Conservation (phyloP, 768 basidiomycete species). For the Phaffia australis region DNA sequence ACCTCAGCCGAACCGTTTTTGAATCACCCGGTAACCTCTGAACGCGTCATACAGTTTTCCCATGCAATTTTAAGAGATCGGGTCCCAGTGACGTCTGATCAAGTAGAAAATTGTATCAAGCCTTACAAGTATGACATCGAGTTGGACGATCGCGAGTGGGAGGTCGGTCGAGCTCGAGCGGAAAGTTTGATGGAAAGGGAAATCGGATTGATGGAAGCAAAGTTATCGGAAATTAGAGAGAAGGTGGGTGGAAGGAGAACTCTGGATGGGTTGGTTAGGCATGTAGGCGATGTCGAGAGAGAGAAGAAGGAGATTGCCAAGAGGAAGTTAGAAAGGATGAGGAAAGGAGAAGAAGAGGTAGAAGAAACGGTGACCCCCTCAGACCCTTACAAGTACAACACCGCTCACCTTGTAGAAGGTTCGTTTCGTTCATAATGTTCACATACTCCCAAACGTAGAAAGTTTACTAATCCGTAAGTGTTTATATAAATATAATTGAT, state of each 20-base stretch:
- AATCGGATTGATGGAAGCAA: constrained; percentile 67
- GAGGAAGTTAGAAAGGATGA: constrained; percentile 42
- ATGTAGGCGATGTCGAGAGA: constrained; percentile 74
- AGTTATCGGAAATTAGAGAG: constrained; percentile 72
- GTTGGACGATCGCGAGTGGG: constrained; percentile 87
- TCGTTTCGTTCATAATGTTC: constrained; percentile 33
- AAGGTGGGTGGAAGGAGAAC: constrained; percentile 79
- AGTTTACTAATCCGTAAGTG: too few species aligned
- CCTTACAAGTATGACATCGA: constrained; percentile 98
- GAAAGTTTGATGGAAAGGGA: constrained; percentile 76
- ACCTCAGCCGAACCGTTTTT: constrained; percentile 81
- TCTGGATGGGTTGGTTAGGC: constrained; percentile 61
- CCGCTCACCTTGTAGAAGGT: constrained; percentile 88
- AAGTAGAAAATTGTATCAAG: constrained; percentile 99
- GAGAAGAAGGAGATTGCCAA: constrained; percentile 54
- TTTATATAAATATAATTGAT: too few species aligned
- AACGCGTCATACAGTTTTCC: constrained; percentile 81
- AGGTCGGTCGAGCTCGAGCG: constrained; percentile 61
- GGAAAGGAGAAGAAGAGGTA: constrained; percentile 37
- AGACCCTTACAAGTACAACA: constrained; percentile 80
- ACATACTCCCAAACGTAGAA: too few species aligned
- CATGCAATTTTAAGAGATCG: constrained; percentile 87
- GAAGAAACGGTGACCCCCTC: constrained; percentile 42
- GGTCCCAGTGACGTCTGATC: constrained; percentile 87
- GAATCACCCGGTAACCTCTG: constrained; percentile 76